A percentile compares a stretch with the other conserved stretches of the same genome.
phyloP scores from a whole-genome alignment of 2,329 filamentous ascomycete species.

The Ascochyta lentis region DNA sequence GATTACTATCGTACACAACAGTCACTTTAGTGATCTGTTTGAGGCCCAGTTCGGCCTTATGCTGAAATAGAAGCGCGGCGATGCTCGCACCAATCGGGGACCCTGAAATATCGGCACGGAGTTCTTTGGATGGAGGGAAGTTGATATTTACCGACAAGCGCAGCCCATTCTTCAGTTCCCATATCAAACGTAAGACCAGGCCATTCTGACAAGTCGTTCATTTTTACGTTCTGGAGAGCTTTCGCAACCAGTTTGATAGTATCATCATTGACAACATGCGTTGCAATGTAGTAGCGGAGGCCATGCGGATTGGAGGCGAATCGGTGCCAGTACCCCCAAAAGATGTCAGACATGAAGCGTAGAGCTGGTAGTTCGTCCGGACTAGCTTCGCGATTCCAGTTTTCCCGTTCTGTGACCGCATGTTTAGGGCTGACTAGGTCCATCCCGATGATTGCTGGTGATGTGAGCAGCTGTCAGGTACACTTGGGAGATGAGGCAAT shows the following conservation, averaged over 20 bases:
- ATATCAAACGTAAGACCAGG: constrained; percentile 14
- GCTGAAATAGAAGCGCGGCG: neutral
- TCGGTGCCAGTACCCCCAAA: constrained; percentile 18
- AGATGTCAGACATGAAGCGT: constrained; percentile 5
- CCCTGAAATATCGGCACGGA: neutral
- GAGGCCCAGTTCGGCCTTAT: neutral
- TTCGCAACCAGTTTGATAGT: constrained; percentile 8
- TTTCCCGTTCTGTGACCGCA: neutral
- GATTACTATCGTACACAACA: neutral
- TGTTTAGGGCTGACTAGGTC: neutral
- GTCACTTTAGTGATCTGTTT: neutral
- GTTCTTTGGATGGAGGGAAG: neutral
- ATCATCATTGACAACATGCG: constrained; percentile 1
- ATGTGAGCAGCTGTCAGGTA: neutral
- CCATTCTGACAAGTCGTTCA: constrained; percentile 7
- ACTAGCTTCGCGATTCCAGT: neutral
- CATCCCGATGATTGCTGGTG: neutral
- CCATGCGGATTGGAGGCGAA: constrained; percentile 5
- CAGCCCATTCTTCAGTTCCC: constrained; percentile 4
- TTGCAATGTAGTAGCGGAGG: constrained; percentile 15
- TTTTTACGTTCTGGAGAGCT: neutral
- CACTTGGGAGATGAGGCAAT: neutral
- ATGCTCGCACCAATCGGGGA: neutral
- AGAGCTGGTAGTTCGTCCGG: constrained; percentile 12
- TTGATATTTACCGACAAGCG: constrained; percentile 11